Evolutionary conservation across 768 basidiomycete species (phyloP).

Genomic region (Leccinum fibrillosum): DNA sequence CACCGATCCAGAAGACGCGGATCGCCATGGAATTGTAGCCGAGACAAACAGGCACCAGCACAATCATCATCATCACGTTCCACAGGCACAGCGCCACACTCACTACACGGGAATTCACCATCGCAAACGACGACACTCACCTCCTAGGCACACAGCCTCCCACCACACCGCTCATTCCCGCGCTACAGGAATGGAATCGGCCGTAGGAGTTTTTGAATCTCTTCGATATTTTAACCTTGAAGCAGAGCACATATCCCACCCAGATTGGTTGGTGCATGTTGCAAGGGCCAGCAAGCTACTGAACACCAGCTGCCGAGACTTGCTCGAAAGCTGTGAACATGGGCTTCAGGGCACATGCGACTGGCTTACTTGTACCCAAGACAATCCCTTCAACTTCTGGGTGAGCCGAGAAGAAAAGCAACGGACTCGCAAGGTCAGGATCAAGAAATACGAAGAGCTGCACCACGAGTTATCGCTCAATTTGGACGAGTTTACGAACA

Average conservation of each 20-base stretch:
- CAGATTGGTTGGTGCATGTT: constrained; percentile 41
- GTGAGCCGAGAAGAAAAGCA: constrained; percentile 29
- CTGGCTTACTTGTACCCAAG: constrained; percentile 48
- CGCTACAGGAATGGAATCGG: constrained; percentile 31
- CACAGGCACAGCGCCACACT: neutral
- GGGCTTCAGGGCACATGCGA: constrained; percentile 40
- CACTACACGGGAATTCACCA: constrained; percentile 1
- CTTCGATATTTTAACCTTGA: constrained; percentile 70
- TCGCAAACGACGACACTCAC: constrained; percentile 5
- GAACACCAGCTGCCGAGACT: constrained; percentile 48
- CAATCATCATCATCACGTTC: neutral
- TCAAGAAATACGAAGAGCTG: constrained; percentile 38
- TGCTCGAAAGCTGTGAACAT: constrained; percentile 43
- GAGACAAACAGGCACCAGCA: neutral
- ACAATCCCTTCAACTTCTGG: constrained; percentile 39
- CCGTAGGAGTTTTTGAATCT: constrained; percentile 73
- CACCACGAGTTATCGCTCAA: constrained; percentile 33
- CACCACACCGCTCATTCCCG: constrained; percentile 31
- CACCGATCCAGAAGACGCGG: neutral
- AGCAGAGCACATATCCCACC: constrained; percentile 49
- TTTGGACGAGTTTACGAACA: constrained; percentile 46
- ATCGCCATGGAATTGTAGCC: neutral
- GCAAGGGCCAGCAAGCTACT: constrained; percentile 44
- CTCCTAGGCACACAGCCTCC: constrained; percentile 11
- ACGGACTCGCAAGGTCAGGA: constrained; percentile 29